Conservation (phyloP, 768 basidiomycete genomes). For the Tylopilus rubrobrunneus region DNA sequence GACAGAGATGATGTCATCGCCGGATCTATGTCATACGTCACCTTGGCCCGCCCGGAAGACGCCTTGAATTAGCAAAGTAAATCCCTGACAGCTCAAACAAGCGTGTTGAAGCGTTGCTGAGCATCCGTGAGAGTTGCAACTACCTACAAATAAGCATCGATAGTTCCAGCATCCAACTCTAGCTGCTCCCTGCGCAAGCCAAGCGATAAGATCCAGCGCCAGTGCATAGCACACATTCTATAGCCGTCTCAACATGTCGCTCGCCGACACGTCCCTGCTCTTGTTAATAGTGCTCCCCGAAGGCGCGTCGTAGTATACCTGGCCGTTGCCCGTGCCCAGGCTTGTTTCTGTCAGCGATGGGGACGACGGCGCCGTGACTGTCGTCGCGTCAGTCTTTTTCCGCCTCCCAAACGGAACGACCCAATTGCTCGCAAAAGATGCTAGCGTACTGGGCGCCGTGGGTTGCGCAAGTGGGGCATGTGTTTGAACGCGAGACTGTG, state of each 20-base stretch:
- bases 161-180: neutral
- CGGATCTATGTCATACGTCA: neutral
- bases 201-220: neutral
- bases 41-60: neutral
- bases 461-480: conserved; percentile 22
- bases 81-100: neutral
- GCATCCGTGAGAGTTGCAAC: neutral
- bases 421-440: conserved; percentile 61
- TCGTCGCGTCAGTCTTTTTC: conserved; percentile 31
- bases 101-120: neutral
- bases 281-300: conserved; percentile 7
- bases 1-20: neutral
- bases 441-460: conserved; percentile 50
- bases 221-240: conserved; percentile 5
- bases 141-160: conserved; percentile 1
- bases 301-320: conserved; percentile 12
- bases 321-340: conserved; percentile 22
- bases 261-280: conserved; percentile 32
- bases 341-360: conserved; percentile 1
- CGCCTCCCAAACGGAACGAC: conserved; percentile 61
- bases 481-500: neutral
- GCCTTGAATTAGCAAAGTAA: neutral
- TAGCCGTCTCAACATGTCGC: conserved; percentile 34
- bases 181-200: neutral
- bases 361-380: conserved; percentile 2